These are phyloP conservation scores for Conoideocrella luteorostrata DNA, from an alignment of 2,329 filamentous ascomycete species.

Conservation along the genomic window DNA sequence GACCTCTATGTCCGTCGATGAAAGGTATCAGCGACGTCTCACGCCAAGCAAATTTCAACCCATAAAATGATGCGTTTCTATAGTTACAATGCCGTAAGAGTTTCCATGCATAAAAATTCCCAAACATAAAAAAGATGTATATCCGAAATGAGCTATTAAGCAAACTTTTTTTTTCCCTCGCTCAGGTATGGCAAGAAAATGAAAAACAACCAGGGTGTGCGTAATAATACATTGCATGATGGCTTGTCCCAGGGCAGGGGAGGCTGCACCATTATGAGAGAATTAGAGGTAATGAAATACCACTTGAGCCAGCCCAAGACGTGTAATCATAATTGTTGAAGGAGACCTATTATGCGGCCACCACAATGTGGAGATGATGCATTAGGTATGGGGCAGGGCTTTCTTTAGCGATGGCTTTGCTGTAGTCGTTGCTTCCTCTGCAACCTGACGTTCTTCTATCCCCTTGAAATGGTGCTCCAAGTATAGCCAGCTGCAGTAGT, in stretches of 20 bases:
- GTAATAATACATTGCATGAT: no score
- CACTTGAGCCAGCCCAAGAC: slow-evolving; percentile 19
- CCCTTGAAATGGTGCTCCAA: neutral
- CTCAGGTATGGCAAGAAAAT: neutral
- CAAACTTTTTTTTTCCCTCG: neutral
- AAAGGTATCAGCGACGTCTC: no score
- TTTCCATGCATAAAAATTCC: no score
- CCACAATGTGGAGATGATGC: neutral
- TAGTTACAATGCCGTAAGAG: no score
- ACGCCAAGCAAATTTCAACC: neutral
- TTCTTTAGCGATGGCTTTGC: neutral
- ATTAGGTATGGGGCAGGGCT: neutral
- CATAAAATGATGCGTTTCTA: no score
- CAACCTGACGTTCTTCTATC: no score
- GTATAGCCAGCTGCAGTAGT: no score
- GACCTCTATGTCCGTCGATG: no score
- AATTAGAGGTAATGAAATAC: neutral
- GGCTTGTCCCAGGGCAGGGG: neutral
- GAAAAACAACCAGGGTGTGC: neutral
- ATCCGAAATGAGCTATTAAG: neutral
- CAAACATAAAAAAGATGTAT: neutral
- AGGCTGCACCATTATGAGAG: neutral
- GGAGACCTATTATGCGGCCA: slow-evolving; percentile 13
- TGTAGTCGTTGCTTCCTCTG: neutral
- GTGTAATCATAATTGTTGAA: slow-evolving; percentile 2